Base-by-base conservation (phyloP, 176 grass and related monocot genomes). In the Guadua angustifolia region DNA sequence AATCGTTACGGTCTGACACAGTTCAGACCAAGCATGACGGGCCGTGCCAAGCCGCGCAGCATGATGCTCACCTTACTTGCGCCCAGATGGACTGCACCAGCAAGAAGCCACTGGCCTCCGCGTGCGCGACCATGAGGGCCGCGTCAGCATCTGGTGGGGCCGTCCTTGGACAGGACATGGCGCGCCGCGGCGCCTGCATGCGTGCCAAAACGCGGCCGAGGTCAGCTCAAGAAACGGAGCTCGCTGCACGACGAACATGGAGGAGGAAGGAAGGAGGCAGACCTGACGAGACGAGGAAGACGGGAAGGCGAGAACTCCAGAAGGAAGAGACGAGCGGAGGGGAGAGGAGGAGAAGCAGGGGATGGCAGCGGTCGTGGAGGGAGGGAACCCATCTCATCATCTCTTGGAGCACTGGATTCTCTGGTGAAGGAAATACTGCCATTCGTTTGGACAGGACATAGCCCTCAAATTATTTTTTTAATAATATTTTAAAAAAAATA, bases 71-170 rank as follows among this genome's bases (percentile, higher is more conserved):
- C n/a, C n/a, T n/a, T n/a, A n/a, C n/a, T n/a, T n/a, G 86, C 50
- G 64, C 60, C 86, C 91, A 91, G 46, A 94, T 71, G 73, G 94
- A 81, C 50, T 60, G 81, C 5, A 91, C 94, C 86, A 74, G 74
- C 18, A 9, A 44, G 24, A 97, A 88, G 75, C 88, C 78, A 21
- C 91, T 91, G 79, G 86, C 86, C 50, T 88, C 75, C 21, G 89
- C 91, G 81, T 75, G 79, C 21, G 79, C 46, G 55, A 97, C 69
- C 91, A 94, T 91, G 40, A 97, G 82, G n/a, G 50, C 32, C 56
- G 78, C 86, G 15, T 29, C 16, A 5, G 71, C 78, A 14, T 87
- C 60, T 5, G 78, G 49, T 15, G 78, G 38, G 18, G 60, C 7
- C 18, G 69, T 26, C 36, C 70, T 58, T 75, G 52, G 22, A 29